Conservation (phyloP, 352 stramenopile species). For the Blastocystis sp. region DNA sequence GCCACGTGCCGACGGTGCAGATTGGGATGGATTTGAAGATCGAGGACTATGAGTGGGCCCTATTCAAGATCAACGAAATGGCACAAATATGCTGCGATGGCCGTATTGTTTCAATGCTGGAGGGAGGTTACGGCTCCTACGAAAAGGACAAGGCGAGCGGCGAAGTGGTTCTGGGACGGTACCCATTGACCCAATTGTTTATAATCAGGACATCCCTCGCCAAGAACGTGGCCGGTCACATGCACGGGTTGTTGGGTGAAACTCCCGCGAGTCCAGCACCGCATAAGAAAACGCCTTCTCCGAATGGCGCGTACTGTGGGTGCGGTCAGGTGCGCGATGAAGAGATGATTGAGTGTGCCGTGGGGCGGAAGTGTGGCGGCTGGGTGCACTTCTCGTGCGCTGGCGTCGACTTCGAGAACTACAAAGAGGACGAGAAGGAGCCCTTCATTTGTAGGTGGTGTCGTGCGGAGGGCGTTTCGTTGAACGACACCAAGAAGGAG, state of each 20-base stretch:
- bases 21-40: constrained; percentile 80
- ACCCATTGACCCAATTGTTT: neutral
- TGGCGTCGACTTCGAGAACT: constrained; percentile 44
- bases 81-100: constrained; percentile 91
- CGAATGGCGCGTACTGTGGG: constrained; percentile 31
- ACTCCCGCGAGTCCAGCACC: neutral
- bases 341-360: constrained; percentile 68
- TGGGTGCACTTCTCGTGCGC: constrained; percentile 72
- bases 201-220: constrained; percentile 50
- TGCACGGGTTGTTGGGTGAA: constrained; percentile 58
- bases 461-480: constrained; percentile 36
- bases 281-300: neutral
- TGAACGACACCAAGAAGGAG: constrained; percentile 30
- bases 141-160: constrained; percentile 34
- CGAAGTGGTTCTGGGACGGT: constrained; percentile 22
- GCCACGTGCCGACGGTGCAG: constrained; percentile 76
- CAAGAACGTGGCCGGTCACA: constrained; percentile 55
- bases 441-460: constrained; percentile 73
- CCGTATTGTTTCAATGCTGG: constrained; percentile 90
- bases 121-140: constrained; percentile 86
- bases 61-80: constrained; percentile 84
- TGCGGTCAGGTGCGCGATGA: constrained; percentile 56
- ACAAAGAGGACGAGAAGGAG: constrained; percentile 49
- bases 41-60: constrained; percentile 86
- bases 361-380: constrained; percentile 55